A percentile compares a stretch with the other conserved stretches of the same genome.
These are phyloP conservation scores for Pisolithus tinctorius DNA, from an alignment of 768 basidiomycete species.

Conservation along the genomic window DNA sequence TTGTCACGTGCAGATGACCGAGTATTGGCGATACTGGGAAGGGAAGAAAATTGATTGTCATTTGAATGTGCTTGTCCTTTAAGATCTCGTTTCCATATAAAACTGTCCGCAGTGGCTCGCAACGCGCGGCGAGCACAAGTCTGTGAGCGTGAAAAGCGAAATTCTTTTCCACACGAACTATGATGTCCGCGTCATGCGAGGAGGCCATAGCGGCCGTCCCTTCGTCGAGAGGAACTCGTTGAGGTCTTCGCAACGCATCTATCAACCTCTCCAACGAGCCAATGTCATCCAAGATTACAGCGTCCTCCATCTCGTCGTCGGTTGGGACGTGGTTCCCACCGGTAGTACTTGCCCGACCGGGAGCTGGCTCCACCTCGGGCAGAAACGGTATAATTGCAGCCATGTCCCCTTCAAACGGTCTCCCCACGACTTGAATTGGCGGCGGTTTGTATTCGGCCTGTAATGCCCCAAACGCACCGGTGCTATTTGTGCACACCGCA, in stretches of 20 bases:
- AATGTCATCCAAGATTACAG: constrained; percentile 30
- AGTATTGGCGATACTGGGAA: constrained; percentile 1
- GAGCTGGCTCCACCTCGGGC: not conserved
- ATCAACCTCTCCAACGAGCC: constrained; percentile 22
- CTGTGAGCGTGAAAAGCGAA: constrained; percentile 56
- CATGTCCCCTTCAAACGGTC: constrained; percentile 59
- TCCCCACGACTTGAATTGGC: constrained; percentile 49
- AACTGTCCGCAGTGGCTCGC: constrained; percentile 35
- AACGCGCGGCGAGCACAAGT: constrained; percentile 60
- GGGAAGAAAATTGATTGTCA: constrained; percentile 25
- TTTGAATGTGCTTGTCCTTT: constrained; percentile 21
- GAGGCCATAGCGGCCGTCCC: not conserved
- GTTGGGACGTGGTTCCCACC: constrained; percentile 1
- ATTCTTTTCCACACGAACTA: constrained; percentile 40
- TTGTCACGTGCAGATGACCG: constrained; percentile 32
- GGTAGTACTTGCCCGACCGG: not conserved
- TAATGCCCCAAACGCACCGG: constrained; percentile 85
- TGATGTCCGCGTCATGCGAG: constrained; percentile 52
- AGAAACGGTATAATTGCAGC: constrained; percentile 57
- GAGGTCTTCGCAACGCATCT: constrained; percentile 1
- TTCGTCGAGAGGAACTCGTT: not conserved
- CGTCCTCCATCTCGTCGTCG: constrained; percentile 37
- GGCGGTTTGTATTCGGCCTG: constrained; percentile 62
- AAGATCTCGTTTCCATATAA: constrained; percentile 30
- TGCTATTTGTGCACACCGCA: constrained; percentile 76